Evolutionary conservation across 179 eudicot species (phyloP).

Genomic region (Camellia oleifera): DNA sequence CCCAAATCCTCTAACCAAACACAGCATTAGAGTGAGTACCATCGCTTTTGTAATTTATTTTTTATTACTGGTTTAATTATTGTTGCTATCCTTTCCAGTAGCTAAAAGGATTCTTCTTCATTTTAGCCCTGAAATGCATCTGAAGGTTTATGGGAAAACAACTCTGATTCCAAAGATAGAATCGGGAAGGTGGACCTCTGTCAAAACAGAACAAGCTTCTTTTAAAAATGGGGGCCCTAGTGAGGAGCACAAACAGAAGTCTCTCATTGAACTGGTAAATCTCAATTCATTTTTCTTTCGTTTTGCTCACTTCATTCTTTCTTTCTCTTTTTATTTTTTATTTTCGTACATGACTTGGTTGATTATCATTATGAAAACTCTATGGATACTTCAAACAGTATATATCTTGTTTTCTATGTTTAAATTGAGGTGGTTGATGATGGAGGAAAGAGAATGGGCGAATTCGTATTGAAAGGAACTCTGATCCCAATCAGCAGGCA

Average conservation of each 20-base stretch:
- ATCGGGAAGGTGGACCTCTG: constrained; percentile 69
- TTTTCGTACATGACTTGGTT: not conserved
- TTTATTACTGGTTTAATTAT: not conserved
- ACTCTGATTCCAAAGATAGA: constrained; percentile 46
- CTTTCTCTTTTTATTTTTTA: too few relatives aligned
- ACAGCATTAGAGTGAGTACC: not conserved
- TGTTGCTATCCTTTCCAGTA: constrained; percentile 9
- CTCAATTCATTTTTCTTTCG: not conserved
- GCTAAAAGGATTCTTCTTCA: constrained; percentile 1
- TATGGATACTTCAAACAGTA: not conserved
- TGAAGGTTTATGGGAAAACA: constrained; percentile 27
- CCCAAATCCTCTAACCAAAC: too few relatives aligned
- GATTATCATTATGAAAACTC: not conserved
- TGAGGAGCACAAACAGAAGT: constrained; percentile 37
- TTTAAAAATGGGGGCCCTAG: constrained; percentile 22
- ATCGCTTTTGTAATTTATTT: not conserved
- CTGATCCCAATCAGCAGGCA: too few relatives aligned
- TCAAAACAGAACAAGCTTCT: constrained; percentile 50
- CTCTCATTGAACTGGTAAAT: constrained; percentile 38
- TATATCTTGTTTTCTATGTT: constrained; percentile 16
- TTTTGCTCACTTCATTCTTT: too few relatives aligned
- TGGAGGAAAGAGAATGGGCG: constrained; percentile 47
- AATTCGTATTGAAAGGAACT: constrained; percentile 29
- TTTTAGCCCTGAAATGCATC: constrained; percentile 41
- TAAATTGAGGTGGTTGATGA: constrained; percentile 19